A percentile compares a stretch with the other conserved stretches of the same genome.
These are phyloP conservation scores for Tuctoria greenei DNA, from an alignment of 176 grass and related monocot species.

Conservation along the genomic window DNA sequence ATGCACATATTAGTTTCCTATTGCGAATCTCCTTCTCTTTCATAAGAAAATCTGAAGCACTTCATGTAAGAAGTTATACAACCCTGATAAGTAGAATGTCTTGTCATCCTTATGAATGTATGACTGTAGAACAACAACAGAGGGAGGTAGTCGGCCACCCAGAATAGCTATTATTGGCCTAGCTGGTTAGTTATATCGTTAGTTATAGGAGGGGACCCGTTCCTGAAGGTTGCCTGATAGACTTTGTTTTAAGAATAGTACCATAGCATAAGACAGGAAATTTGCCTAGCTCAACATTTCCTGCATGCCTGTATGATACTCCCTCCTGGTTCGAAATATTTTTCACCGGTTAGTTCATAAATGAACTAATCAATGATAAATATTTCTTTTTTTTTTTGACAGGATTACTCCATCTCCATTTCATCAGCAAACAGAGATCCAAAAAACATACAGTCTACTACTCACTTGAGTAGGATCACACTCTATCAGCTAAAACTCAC, in stretches of 20 bases:
- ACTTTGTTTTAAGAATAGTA: neutral
- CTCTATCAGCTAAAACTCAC: no score
- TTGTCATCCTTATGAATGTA: neutral
- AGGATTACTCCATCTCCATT: no score
- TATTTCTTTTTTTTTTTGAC: no score
- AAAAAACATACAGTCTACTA: no score
- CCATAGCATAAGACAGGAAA: neutral
- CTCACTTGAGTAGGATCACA: no score
- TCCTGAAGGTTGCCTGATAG: neutral
- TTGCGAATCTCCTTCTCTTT: neutral
- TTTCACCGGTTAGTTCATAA: no score
- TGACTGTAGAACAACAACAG: neutral
- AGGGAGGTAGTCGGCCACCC: neutral
- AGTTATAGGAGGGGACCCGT: neutral
- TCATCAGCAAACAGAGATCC: no score
- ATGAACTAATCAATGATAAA: no score
- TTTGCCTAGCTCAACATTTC: neutral
- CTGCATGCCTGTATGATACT: neutral
- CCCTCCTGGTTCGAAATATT: no score
- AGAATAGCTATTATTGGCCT: neutral
- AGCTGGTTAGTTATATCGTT: neutral
- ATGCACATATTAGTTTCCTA: slow-evolving; percentile 1
- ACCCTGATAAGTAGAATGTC: neutral
- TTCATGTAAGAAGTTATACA: neutral
- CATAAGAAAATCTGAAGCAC: neutral